A percentile compares a stretch with the other conserved stretches of the same genome.
Conservation (phyloP, 2,329 filamentous ascomycete genomes). For the Botrytis hyacinthi region DNA sequence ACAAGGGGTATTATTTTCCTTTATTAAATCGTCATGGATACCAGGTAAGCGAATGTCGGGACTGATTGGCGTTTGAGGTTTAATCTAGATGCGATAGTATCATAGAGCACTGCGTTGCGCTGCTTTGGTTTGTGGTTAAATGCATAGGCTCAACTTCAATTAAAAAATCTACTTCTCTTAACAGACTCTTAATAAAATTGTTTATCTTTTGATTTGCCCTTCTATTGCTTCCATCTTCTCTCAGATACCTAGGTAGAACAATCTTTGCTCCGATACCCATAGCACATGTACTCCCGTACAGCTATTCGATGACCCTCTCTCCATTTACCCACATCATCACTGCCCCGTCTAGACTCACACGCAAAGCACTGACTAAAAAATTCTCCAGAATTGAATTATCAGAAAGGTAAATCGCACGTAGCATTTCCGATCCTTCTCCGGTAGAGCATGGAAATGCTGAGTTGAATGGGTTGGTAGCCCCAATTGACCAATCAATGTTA, state of each 20-base stretch:
- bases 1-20: not conserved
- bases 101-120: slow-evolving; percentile 7
- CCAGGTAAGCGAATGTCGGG: slow-evolving; percentile 4
- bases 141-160: not conserved
- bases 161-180: not conserved
- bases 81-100: slow-evolving; percentile 15
- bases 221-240: not conserved
- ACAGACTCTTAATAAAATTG: not conserved
- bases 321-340: not conserved
- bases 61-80: slow-evolving; percentile 14
- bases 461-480: no score
- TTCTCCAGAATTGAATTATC: not conserved
- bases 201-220: not conserved
- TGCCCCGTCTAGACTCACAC: not conserved
- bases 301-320: not conserved
- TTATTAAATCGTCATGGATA: slow-evolving; percentile 8
- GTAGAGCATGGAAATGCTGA: not conserved
- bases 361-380: not conserved
- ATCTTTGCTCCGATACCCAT: not conserved
- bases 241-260: not conserved
- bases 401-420: not conserved
- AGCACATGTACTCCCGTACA: not conserved
- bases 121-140: not conserved
- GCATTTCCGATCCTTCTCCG: slow-evolving; percentile 14
- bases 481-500: not conserved